Evolutionary conservation across 345 rosid genomes (phyloP).

Genomic region (Bruguiera sexangula): DNA sequence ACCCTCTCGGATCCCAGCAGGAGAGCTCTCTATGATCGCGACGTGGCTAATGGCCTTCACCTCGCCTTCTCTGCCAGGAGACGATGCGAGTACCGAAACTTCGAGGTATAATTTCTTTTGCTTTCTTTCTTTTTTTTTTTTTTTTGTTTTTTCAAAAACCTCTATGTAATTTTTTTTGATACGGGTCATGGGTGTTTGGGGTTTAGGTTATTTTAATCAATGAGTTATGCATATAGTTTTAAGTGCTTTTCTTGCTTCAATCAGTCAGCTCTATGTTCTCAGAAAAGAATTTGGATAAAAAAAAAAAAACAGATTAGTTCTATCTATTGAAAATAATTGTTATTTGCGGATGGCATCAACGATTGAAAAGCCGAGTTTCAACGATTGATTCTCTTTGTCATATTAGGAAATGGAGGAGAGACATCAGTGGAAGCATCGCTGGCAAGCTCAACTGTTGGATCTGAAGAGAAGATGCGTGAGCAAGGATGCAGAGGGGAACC

Average conservation of each 20-base stretch:
- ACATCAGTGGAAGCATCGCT: slow-evolving; percentile 24
- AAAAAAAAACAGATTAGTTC: too few species aligned
- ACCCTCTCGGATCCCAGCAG: slow-evolving; percentile 28
- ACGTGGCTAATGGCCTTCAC: slow-evolving; percentile 28
- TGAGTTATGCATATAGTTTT: too few species aligned
- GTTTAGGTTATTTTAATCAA: too few species aligned
- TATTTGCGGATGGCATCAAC: too few species aligned
- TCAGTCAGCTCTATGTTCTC: too few species aligned
- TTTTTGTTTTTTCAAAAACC: neutral
- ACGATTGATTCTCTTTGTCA: neutral
- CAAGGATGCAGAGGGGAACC: slow-evolving; percentile 48
- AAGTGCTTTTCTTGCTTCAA: too few species aligned
- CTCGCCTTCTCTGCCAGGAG: slow-evolving; percentile 27
- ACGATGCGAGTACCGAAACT: slow-evolving; percentile 8
- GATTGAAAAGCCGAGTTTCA: too few species aligned
- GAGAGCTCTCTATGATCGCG: slow-evolving; percentile 26
- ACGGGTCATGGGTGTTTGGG: neutral
- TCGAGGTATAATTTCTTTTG: slow-evolving; percentile 15
- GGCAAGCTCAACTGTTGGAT: slow-evolving; percentile 65
- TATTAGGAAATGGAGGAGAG: slow-evolving; percentile 22
- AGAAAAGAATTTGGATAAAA: too few species aligned
- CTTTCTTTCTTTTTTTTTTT: neutral
- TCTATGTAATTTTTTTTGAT: neutral
- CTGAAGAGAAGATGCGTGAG: slow-evolving; percentile 69
- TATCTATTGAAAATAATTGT: too few species aligned